Evolutionary conservation across 1,284 basidiomycete species (phyloP).

Genomic region (Ceratobasidium sp.): DNA sequence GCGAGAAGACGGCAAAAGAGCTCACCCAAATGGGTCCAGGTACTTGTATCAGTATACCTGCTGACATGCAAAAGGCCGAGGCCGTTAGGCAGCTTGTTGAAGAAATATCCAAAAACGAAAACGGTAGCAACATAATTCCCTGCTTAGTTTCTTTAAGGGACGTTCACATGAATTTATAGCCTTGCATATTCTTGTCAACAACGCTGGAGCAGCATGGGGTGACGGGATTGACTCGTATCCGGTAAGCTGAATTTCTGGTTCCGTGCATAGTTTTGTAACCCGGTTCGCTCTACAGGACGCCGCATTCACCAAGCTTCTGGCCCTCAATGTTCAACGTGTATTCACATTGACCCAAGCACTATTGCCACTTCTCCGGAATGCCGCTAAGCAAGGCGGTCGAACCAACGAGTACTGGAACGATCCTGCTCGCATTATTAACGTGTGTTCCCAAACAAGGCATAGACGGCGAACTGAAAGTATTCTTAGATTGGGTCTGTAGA

Average conservation of each 20-base stretch:
- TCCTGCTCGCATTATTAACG: constrained; percentile 75
- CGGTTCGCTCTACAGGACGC: constrained; percentile 61
- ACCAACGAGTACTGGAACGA: constrained; percentile 60
- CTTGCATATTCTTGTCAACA: constrained; percentile 76
- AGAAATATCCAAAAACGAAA: constrained; percentile 61
- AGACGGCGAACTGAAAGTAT: constrained; percentile 21
- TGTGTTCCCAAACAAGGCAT: constrained; percentile 54
- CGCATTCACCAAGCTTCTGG: constrained; percentile 72
- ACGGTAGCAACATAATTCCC: constrained; percentile 62
- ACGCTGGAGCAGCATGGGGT: constrained; percentile 77
- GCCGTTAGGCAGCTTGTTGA: constrained; percentile 69
- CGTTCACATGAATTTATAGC: constrained; percentile 51
- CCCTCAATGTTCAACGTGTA: constrained; percentile 76
- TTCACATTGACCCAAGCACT: constrained; percentile 79
- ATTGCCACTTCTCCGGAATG: constrained; percentile 70
- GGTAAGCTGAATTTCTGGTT: constrained; percentile 53
- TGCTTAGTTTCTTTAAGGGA: background rate
- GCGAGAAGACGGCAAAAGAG: constrained; percentile 68
- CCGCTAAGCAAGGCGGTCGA: constrained; percentile 63
- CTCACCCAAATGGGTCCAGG: constrained; percentile 71
- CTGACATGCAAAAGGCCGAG: constrained; percentile 70
- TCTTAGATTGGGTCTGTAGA: constrained; percentile 76
- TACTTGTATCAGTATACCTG: constrained; percentile 69
- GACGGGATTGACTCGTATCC: constrained; percentile 69
- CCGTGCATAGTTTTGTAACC: constrained; percentile 46